These are phyloP conservation scores for Acacia pycnantha DNA, from an alignment of 331 rosid genomes.

Conservation along the genomic window DNA sequence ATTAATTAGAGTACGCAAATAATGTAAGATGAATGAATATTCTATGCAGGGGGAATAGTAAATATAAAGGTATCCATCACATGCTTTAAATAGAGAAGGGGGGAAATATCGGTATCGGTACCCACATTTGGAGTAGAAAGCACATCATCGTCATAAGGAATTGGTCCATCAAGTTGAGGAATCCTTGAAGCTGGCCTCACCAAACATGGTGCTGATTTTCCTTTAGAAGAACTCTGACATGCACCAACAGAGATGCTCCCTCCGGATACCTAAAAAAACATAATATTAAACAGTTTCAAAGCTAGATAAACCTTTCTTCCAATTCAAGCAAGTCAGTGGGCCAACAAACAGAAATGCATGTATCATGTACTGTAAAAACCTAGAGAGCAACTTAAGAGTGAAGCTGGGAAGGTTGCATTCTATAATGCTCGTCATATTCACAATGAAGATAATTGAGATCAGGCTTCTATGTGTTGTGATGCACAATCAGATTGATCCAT, in stretches of 20 bases:
- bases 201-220: conserved; percentile 35
- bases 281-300: conserved; percentile 12
- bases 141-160: conserved; percentile 87
- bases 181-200: conserved; percentile 57
- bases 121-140: conserved; percentile 97
- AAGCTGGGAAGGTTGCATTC: conserved; percentile 7
- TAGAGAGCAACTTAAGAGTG: background rate
- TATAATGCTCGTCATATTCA: background rate
- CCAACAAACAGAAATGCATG: conserved; percentile 17
- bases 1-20: background rate
- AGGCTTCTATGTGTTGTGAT: background rate
- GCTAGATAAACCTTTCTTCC: conserved; percentile 19
- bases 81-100: background rate
- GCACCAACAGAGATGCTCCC: conserved; percentile 52
- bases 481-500: background rate
- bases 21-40: conserved; percentile 4
- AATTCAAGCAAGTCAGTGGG: conserved; percentile 31
- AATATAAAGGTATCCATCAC: background rate
- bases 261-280: conserved; percentile 62
- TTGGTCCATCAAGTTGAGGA: conserved; percentile 97
- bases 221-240: conserved; percentile 34
- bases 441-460: background rate
- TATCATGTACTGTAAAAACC: background rate
- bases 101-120: background rate
- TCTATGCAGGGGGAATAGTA: background rate